Percentiles rank a stretch among this genome's conserved stretches.
Conservation (phyloP, 1,284 basidiomycete species). For the Austroboletus niveus region DNA sequence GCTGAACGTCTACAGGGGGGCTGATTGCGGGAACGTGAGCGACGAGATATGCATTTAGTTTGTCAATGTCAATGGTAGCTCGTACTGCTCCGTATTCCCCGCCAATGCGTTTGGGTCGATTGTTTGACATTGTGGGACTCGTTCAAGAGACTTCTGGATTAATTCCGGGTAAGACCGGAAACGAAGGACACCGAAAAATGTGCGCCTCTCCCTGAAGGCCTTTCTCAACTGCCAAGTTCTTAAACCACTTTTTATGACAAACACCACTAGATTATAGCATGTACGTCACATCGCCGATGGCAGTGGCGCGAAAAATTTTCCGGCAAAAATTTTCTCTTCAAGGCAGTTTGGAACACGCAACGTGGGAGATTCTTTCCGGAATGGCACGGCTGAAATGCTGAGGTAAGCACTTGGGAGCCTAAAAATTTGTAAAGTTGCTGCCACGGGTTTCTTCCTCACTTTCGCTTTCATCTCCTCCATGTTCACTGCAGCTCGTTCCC, state of each 20-base stretch:
- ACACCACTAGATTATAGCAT: too few species aligned
- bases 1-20: slow-evolving; percentile 78
- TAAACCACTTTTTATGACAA: too few species aligned
- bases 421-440: slow-evolving; percentile 42
- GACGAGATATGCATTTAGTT: slow-evolving; percentile 68
- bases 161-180: neutral
- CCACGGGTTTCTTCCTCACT: slow-evolving; percentile 27
- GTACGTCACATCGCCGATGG: too few species aligned
- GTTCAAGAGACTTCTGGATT: neutral
- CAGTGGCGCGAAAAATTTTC: neutral
- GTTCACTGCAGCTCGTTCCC: slow-evolving; percentile 63
- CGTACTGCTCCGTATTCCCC: slow-evolving; percentile 76
- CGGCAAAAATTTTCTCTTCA: neutral
- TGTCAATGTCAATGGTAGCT: slow-evolving; percentile 64
- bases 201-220: too few species aligned
- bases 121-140: slow-evolving; percentile 30
- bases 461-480: slow-evolving; percentile 47
- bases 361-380: slow-evolving; percentile 17
- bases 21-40: slow-evolving; percentile 55
- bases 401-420: slow-evolving; percentile 34
- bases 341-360: slow-evolving; percentile 3
- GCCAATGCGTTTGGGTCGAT: slow-evolving; percentile 51
- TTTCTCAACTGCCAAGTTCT: too few species aligned
- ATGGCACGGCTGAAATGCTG: slow-evolving; percentile 25
- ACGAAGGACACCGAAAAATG: neutral